Conservation (phyloP, 1,139 yeast genomes). For the Suhomyces maxii region DNA sequence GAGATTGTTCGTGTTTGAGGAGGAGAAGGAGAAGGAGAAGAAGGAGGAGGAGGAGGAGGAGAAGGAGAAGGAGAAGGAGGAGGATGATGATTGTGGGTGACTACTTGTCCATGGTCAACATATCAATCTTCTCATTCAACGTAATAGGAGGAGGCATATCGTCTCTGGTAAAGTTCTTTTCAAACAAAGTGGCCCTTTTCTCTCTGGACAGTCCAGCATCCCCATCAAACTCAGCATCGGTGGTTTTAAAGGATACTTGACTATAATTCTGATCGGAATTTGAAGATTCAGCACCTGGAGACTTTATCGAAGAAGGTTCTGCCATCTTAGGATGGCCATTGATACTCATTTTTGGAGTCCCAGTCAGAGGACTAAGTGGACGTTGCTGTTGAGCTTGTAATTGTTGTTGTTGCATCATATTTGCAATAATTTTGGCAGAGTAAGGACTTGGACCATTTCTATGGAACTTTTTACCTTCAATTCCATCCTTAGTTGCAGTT, state of each 20-base stretch:
- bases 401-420: slow-evolving; percentile 31
- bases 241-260: slow-evolving; percentile 28
- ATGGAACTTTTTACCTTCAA: slow-evolving; percentile 61
- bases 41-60: too few relatives aligned
- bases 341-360: neutral
- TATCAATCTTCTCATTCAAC: slow-evolving; percentile 31
- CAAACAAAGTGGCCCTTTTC: slow-evolving; percentile 11
- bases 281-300: neutral
- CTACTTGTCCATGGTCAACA: slow-evolving; percentile 19
- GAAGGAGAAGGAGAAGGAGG: too few relatives aligned
- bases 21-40: too few relatives aligned
- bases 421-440: slow-evolving; percentile 34
- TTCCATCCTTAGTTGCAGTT: slow-evolving; percentile 72
- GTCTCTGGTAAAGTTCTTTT: slow-evolving; percentile 10
- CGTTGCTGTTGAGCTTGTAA: slow-evolving; percentile 8
- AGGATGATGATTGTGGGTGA: too few relatives aligned
- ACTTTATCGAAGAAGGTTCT: neutral
- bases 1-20: neutral
- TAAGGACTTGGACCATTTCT: slow-evolving; percentile 39
- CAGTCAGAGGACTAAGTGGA: neutral
- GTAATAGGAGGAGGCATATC: slow-evolving; percentile 26
- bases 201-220: slow-evolving; percentile 12
- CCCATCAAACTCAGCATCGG: slow-evolving; percentile 35
- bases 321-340: neutral
- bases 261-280: slow-evolving; percentile 15